Evolutionary conservation across 2,329 filamentous ascomycete species (phyloP).

Genomic region (Graphilbum ipis-grandicollis): DNA sequence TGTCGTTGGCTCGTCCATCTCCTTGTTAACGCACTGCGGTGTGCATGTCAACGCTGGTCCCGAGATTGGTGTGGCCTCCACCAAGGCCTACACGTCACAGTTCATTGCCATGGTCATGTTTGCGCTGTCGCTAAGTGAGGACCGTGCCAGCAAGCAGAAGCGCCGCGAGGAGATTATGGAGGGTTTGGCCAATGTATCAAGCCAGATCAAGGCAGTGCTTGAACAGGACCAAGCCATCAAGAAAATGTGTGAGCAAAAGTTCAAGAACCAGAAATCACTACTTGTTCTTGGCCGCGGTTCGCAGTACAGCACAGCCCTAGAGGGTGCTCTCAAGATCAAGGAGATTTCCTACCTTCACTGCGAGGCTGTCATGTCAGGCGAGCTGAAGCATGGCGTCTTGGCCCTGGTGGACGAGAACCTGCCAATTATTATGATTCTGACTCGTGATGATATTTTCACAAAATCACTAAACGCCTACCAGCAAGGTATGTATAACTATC

Average conservation of each 20-base stretch:
- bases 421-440: conserved; percentile 99
- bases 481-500: conserved; percentile 45
- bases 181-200: conserved; percentile 70
- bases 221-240: conserved; percentile 89
- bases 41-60: conserved; percentile 98
- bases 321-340: conserved; percentile 98
- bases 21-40: conserved; percentile 94
- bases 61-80: conserved; percentile 96
- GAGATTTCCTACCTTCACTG: conserved; percentile 99
- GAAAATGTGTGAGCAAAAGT: conserved; percentile 74
- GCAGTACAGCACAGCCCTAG: conserved; percentile 91
- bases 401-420: conserved; percentile 96
- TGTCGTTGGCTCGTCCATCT: conserved; percentile 96
- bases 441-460: conserved; percentile 85
- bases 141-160: conserved; percentile 85
- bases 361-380: conserved; percentile 98
- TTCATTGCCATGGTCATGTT: conserved; percentile 99
- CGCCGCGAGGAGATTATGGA: conserved; percentile 93
- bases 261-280: conserved; percentile 95
- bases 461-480: conserved; percentile 99
- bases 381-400: conserved; percentile 96
- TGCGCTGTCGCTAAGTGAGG: conserved; percentile 85
- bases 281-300: conserved; percentile 85
- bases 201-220: conserved; percentile 82
- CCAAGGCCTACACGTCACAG: conserved; percentile 98